These are phyloP conservation scores for Dendrostoma leiphaemia DNA, from an alignment of 2,329 filamentous ascomycete genomes.

Conservation along the genomic window DNA sequence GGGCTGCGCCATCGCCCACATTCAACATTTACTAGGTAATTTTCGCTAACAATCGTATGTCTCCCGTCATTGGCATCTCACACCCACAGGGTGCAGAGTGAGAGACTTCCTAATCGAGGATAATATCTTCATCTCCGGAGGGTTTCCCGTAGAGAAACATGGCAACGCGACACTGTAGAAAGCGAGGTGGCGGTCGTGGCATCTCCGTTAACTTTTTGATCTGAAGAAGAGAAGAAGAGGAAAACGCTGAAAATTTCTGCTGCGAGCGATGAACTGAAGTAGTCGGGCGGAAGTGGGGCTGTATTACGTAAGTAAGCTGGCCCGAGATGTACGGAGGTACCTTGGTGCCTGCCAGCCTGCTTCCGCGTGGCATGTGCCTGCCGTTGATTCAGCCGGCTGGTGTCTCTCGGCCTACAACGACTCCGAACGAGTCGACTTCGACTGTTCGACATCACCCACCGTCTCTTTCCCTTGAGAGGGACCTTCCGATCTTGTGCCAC, in stretches of 20 bases:
- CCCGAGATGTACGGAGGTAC: neutral
- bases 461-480: neutral
- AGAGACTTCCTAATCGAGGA: constrained; percentile 64
- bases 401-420: no score
- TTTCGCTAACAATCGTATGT: constrained; percentile 45
- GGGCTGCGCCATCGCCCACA: no score
- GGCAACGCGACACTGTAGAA: constrained; percentile 62
- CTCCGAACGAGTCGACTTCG: neutral
- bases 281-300: neutral
- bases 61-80: constrained; percentile 61
- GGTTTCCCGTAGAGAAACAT: constrained; percentile 46
- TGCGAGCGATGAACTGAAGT: constrained; percentile 18
- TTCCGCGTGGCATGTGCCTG: neutral
- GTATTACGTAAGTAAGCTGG: neutral
- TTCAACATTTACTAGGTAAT: no score
- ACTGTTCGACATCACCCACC: no score
- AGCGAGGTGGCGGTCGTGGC: constrained; percentile 62
- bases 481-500: no score
- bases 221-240: constrained; percentile 45
- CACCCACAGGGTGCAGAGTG: constrained; percentile 47
- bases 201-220: constrained; percentile 64
- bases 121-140: constrained; percentile 53
- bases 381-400: neutral
- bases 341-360: neutral
- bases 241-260: constrained; percentile 33